Base-by-base conservation (phyloP, 768 basidiomycete genomes). In the Termitomyces sp. region DNA sequence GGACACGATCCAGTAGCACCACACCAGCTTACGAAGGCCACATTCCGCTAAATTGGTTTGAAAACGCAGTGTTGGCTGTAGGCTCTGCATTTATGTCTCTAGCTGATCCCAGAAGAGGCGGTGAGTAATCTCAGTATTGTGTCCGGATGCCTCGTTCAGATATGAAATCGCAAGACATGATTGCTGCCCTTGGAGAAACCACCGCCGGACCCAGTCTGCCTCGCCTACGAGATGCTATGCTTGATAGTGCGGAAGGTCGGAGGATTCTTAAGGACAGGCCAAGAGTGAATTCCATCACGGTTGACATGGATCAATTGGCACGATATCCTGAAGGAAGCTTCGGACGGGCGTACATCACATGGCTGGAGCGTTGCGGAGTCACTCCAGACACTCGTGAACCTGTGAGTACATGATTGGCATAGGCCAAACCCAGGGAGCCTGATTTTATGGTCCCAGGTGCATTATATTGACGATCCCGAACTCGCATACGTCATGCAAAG, bases 401-500 rank as follows among this genome's bases (percentile, higher is more conserved):
- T 2, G 96, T 98, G 60, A 55, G 75, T 63, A 55, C 45, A 15
- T 37, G 3, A 15, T 1, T 37, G 37, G 37, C 9, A 21, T 35
- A n/a, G 19, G 17, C 15, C 21, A 6, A 22, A 12, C 41, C 45
- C 30, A 21, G 43, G 22, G 15, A 47, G 55, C 57, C 52, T 57
- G 26, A 37, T 55, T 41, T 58, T 35, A 53, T 32, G 34, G 34
- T 19, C 53, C 24, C 64, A 98, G 95, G 95, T 97, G 6, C 90
- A 87, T 60, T 98, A 98, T 65, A 87, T 98, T 54, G 83, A 89
- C 65, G 93, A 98, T 64, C 93, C 94, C 2, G 95, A 97, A 64
- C 81, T 97, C 11, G 97, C 97, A 24, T 98, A 97, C 69, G 90
- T 98, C 53, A 93, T 99, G 89, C 92, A 95, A 62, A 87, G 96